Evolutionary conservation across 2,329 filamentous ascomycete genomes (phyloP).

Genomic region (Aspergillus proliferans): DNA sequence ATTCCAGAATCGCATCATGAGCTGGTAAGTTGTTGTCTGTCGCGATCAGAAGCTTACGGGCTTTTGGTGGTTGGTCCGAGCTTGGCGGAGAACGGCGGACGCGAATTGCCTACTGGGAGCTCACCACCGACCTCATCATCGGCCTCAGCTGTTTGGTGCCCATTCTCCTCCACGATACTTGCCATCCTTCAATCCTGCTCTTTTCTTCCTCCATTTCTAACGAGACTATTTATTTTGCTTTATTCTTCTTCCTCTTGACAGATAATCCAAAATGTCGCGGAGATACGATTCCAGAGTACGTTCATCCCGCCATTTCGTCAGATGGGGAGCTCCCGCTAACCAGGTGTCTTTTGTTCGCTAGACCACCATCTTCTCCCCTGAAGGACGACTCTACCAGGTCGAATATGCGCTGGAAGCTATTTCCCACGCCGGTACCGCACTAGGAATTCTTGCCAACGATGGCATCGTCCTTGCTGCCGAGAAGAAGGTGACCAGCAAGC

Average conservation of each 20-base stretch:
- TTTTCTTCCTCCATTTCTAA: slow-evolving; percentile 1
- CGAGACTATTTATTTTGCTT: slow-evolving; percentile 4
- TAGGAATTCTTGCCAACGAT: slow-evolving; percentile 95
- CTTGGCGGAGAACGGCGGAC: slow-evolving; percentile 35
- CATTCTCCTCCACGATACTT: slow-evolving; percentile 10
- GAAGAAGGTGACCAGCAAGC: slow-evolving; percentile 98
- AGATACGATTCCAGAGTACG: slow-evolving; percentile 94
- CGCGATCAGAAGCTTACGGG: neutral
- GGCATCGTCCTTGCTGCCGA: slow-evolving; percentile 97
- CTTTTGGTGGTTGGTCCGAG: slow-evolving; percentile 28
- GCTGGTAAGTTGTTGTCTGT: neutral
- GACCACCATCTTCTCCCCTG: slow-evolving; percentile 99
- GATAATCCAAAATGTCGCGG: slow-evolving; percentile 67
- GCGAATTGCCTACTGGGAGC: slow-evolving; percentile 35
- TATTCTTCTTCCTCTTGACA: slow-evolving; percentile 2
- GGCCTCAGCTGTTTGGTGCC: slow-evolving; percentile 13
- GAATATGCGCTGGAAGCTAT: slow-evolving; percentile 99
- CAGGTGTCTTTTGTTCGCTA: slow-evolving; percentile 37
- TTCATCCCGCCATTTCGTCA: slow-evolving; percentile 19
- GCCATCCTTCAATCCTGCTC: slow-evolving; percentile 6
- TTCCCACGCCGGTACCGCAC: slow-evolving; percentile 92
- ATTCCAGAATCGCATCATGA: neutral
- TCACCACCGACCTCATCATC: slow-evolving; percentile 19
- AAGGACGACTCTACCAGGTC: slow-evolving; percentile 96
- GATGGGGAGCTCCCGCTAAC: slow-evolving; percentile 29